phyloP scores from a whole-genome alignment of 345 rosid genomes.

The Physaria fendleri region DNA sequence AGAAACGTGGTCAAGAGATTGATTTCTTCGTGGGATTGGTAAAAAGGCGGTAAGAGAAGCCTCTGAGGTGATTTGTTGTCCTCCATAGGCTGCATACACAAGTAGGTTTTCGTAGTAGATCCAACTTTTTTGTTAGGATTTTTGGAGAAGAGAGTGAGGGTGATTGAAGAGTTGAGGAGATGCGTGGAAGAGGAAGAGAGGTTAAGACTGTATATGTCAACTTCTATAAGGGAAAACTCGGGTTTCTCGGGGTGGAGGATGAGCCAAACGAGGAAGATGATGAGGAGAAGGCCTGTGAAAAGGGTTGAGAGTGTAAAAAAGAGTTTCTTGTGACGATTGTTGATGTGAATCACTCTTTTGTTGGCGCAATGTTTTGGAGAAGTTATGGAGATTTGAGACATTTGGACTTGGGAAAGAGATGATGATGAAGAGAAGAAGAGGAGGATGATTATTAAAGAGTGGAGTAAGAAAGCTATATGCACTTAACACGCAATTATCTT shows the following conservation, averaged over 20 bases:
- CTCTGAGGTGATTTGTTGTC: slow-evolving; percentile 68
- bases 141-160: slow-evolving; percentile 49
- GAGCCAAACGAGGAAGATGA: slow-evolving; percentile 60
- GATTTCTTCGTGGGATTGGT: slow-evolving; percentile 61
- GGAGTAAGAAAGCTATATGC: slow-evolving; percentile 28
- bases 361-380: slow-evolving; percentile 80
- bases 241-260: slow-evolving; percentile 77
- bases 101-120: slow-evolving; percentile 71
- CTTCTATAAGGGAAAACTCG: slow-evolving; percentile 55
- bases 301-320: slow-evolving; percentile 41
- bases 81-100: slow-evolving; percentile 57
- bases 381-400: slow-evolving; percentile 50
- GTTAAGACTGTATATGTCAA: slow-evolving; percentile 52
- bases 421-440: background rate
- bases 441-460: background rate
- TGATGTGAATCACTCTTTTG: slow-evolving; percentile 36
- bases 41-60: slow-evolving; percentile 64
- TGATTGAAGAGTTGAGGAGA: slow-evolving; percentile 78
- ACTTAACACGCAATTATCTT: slow-evolving; percentile 17
- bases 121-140: slow-evolving; percentile 69
- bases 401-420: slow-evolving; percentile 31
- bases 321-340: slow-evolving; percentile 52
- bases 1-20: slow-evolving; percentile 59
- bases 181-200: slow-evolving; percentile 48
- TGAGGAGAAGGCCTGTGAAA: slow-evolving; percentile 42